A percentile compares a stretch with the other conserved stretches of the same genome.
Evolutionary conservation across 2,329 filamentous ascomycete genomes (phyloP).

Genomic region (Dactylellina drechsleri): DNA sequence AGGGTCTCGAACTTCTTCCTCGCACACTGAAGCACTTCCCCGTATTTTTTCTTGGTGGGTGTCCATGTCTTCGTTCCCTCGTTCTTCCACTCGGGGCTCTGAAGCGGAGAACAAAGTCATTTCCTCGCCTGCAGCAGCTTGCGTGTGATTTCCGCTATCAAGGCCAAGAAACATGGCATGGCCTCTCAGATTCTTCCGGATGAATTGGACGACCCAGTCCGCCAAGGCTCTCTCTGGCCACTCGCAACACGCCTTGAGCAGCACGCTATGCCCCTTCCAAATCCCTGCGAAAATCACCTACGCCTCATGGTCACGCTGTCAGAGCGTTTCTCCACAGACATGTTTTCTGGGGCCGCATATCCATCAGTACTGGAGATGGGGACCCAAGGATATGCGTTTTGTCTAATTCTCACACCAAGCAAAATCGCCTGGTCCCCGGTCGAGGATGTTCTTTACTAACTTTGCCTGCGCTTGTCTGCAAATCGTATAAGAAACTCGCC

Average conservation of each 20-base stretch:
- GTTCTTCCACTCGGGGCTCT: conserved; percentile 40
- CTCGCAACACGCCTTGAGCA: conserved; percentile 29
- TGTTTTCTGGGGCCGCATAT: conserved; percentile 54
- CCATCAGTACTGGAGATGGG: conserved; percentile 49
- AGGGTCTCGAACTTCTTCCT: conserved; percentile 45
- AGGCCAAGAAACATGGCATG: conserved; percentile 20
- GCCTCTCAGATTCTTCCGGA: conserved; percentile 49
- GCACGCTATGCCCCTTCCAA: conserved; percentile 45
- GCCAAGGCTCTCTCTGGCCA: conserved; percentile 37
- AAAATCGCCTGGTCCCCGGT: conserved; percentile 36
- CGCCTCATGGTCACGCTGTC: conserved; percentile 54
- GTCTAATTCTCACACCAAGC: conserved; percentile 50
- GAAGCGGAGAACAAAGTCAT: conserved; percentile 45
- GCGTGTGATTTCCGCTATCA: conserved; percentile 46
- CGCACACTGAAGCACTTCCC: conserved; percentile 33
- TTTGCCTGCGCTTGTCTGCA: conserved; percentile 35
- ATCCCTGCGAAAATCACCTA: conserved; percentile 54
- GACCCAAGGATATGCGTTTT: conserved; percentile 49
- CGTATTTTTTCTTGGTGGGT: conserved; percentile 50
- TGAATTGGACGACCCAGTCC: conserved; percentile 48
- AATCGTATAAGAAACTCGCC: conserved; percentile 55
- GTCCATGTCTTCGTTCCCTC: conserved; percentile 10
- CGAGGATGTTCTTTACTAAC: conserved; percentile 42
- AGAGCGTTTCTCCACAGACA: conserved; percentile 54
- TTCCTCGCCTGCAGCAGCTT: conserved; percentile 33